Percentiles rank a stretch among this genome's conserved stretches.
Evolutionary conservation across 1,139 yeast species (phyloP).

Genomic region (Yamadazyma sp.): DNA sequence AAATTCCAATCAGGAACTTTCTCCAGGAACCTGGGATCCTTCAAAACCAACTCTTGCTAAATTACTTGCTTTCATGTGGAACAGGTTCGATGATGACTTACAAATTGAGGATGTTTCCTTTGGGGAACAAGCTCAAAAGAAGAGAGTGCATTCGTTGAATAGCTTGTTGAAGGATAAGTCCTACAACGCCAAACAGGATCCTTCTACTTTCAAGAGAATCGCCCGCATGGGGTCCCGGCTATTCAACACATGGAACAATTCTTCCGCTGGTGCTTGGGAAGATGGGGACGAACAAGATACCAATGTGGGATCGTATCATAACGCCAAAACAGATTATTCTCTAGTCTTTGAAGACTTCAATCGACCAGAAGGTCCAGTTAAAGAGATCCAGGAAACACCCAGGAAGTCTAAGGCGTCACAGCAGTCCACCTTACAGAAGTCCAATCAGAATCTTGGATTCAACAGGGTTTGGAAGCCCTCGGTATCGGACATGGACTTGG

Average conservation of each 20-base stretch:
- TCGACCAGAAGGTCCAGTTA: too few species aligned
- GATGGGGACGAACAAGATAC: background rate
- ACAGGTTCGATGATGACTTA: background rate
- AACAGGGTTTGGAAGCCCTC: background rate
- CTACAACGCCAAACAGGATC: constrained; percentile 8
- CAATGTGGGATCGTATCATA: background rate
- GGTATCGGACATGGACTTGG: constrained; percentile 1
- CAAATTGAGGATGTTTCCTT: background rate
- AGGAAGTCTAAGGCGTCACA: background rate
- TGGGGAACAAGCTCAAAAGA: background rate
- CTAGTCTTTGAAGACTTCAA: background rate
- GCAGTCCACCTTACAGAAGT: background rate
- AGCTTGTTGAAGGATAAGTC: constrained; percentile 15
- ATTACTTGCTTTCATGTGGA: background rate
- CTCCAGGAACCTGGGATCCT: too few species aligned
- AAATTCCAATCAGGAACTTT: too few species aligned
- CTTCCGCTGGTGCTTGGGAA: background rate
- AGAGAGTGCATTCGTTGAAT: constrained; percentile 15
- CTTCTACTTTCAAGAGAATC: constrained; percentile 17
- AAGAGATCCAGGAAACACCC: background rate
- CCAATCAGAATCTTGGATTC: background rate
- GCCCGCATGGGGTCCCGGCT: constrained; percentile 22
- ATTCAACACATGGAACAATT: constrained; percentile 16
- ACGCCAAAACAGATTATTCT: background rate
- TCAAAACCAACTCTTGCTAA: too few species aligned